Evolutionary conservation across 2,329 filamentous ascomycete genomes (phyloP), one percentile per base, ranked within the genome.

Genomic region (Knufia petricola): DNA sequence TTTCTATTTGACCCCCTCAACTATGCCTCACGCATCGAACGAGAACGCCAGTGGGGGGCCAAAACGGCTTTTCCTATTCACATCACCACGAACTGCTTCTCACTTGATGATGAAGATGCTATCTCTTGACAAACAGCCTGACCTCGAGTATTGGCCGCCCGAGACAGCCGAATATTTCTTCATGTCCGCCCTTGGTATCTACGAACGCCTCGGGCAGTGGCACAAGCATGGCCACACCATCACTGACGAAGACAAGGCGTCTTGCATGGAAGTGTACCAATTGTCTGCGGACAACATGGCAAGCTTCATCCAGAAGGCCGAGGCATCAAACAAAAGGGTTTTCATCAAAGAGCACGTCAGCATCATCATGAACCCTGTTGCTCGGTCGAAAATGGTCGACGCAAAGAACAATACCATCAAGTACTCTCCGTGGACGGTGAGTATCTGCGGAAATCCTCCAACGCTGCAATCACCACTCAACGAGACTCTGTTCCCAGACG

Each of bases 281-380:
- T 15, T 38, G 7, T 60, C 59, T 28, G 52, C 64, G 23, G 51
- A 63, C 26, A 46, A 48, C 1, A 46, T 68, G 3, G 58, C 65
- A 37, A 52, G 58, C 13, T 52, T 50, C 26, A 46, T 59, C 3
- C 31, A 50, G 1, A 37, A 46, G 2, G 63, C 64, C 1, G 46
- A 57, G 31, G 38, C 48, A 1, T 48, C 60, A 15, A 53, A 55
- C 32, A 64, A 64, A 42, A 55, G 56, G 20, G 52, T 63, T 12
- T 64, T 67, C 43, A 55, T 61, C 31, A 68, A 68, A 49, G 66
- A 69, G 46, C 66, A 68, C 31, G 56, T 60, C 60, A 6, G 52
- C 50, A 31, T 50, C 51, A 28, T 55, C 58, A 44, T 46, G 46
- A 34, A 52, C 52, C 41, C 55, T 46, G 20, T 39, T 44, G 20